Conservation (phyloP, 1,284 basidiomycete genomes). For the Coniophora puteana region DNA sequence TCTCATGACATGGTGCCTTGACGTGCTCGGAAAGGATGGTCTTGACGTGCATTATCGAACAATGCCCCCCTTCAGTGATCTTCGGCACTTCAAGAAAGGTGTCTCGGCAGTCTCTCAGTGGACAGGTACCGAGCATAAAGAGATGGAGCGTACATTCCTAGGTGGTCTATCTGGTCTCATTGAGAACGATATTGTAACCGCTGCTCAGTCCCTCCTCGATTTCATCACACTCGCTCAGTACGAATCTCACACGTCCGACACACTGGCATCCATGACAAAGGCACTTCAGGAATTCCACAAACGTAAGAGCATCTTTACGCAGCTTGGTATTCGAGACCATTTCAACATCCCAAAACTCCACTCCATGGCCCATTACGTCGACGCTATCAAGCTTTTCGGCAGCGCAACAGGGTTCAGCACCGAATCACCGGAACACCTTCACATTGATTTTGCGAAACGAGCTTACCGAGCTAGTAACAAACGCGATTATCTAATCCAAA, state of each 20-base stretch:
- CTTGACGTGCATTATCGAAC: constrained; percentile 2
- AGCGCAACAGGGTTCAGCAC: constrained; percentile 4
- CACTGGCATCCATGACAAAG: not conserved
- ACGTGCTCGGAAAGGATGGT: constrained; percentile 6
- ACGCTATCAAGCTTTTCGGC: constrained; percentile 1
- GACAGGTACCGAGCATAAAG: constrained; percentile 5
- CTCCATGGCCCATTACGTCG: constrained; percentile 2
- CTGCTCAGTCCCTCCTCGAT: not conserved
- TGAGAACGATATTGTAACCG: not conserved
- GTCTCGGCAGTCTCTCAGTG: constrained; percentile 5
- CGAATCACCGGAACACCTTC: constrained; percentile 3
- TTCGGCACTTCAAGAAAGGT: constrained; percentile 7
- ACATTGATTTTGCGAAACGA: constrained; percentile 7
- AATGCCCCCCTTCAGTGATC: constrained; percentile 1
- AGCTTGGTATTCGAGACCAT: constrained; percentile 2
- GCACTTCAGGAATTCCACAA: constrained; percentile 14
- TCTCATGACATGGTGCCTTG: constrained; percentile 21
- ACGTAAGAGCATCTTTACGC: constrained; percentile 15
- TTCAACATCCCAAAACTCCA: constrained; percentile 10
- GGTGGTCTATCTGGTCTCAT: not conserved
- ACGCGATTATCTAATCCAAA: constrained; percentile 21
- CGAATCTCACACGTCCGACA: not conserved
- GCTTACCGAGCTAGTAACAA: constrained; percentile 21
- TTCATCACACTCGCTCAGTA: constrained; percentile 4
- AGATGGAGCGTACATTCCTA: constrained; percentile 6